Percentiles rank a stretch among this genome's conserved stretches.
Conservation (phyloP, 2,329 filamentous ascomycete genomes). For the Lecanicillium sp. region DNA sequence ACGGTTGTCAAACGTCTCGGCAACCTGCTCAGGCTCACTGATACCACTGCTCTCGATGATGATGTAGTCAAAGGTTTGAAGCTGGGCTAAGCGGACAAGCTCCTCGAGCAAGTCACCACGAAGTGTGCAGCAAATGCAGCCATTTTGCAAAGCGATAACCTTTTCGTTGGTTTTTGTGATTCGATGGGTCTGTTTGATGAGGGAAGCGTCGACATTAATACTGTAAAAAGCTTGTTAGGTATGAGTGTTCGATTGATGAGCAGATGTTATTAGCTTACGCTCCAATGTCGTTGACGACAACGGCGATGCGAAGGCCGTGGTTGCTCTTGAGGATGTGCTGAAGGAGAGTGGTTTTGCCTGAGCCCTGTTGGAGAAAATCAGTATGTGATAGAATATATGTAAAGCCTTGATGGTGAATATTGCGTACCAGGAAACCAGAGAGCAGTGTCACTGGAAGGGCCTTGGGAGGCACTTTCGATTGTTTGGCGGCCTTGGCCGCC, state of each 20-base stretch:
- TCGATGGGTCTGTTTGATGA: slow-evolving; percentile 51
- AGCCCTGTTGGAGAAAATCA: slow-evolving; percentile 40
- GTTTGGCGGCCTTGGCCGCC: slow-evolving; percentile 7
- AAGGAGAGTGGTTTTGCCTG: slow-evolving; percentile 65
- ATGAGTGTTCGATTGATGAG: fast-evolving
- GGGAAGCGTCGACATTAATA: slow-evolving; percentile 59
- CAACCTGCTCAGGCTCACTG: slow-evolving; percentile 67
- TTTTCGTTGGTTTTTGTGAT: slow-evolving; percentile 57
- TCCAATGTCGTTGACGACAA: slow-evolving; percentile 70
- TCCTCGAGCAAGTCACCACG: slow-evolving; percentile 66
- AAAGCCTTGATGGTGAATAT: neutral
- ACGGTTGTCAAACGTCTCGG: slow-evolving; percentile 62
- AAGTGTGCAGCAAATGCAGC: slow-evolving; percentile 71
- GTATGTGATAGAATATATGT: neutral
- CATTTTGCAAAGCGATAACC: slow-evolving; percentile 63
- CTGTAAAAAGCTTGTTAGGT: slow-evolving; percentile 25
- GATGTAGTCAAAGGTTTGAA: slow-evolving; percentile 62
- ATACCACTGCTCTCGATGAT: slow-evolving; percentile 67
- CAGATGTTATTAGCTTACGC: slow-evolving; percentile 30
- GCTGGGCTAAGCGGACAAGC: slow-evolving; percentile 55
- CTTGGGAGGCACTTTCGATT: slow-evolving; percentile 16
- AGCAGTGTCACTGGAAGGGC: slow-evolving; percentile 53
- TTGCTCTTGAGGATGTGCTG: slow-evolving; percentile 62
- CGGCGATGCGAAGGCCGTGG: slow-evolving; percentile 62
- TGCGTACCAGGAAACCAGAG: slow-evolving; percentile 50